These are phyloP conservation scores for Neurospora crassa DNA, from an alignment of 2,329 filamentous ascomycete genomes.

Conservation along the genomic window DNA sequence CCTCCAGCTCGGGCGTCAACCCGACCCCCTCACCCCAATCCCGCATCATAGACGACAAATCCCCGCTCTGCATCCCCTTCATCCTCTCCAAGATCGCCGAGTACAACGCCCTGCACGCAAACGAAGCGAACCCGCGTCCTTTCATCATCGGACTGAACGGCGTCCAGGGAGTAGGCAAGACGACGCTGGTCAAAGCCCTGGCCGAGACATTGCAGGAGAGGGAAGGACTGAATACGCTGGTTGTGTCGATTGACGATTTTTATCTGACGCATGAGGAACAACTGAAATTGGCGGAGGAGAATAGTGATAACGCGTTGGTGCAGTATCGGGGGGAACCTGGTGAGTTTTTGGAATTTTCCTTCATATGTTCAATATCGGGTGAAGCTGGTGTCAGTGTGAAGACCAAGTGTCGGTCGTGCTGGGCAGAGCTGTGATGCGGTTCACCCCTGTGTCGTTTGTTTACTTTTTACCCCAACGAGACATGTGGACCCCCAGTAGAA, in stretches of 20 bases:
- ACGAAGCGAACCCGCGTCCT: conserved; percentile 40
- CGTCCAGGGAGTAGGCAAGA: conserved; percentile 87
- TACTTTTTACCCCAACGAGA: background rate
- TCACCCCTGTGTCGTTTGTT: background rate
- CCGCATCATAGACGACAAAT: conserved; percentile 65
- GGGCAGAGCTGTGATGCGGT: background rate
- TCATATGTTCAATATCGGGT: no score
- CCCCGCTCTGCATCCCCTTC: conserved; percentile 67
- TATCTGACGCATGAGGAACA: conserved; percentile 70
- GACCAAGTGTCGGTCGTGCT: background rate
- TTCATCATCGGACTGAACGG: conserved; percentile 87
- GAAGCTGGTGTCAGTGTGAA: background rate
- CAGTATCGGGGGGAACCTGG: conserved; percentile 78
- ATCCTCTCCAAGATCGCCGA: conserved; percentile 47
- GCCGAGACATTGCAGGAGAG: conserved; percentile 46
- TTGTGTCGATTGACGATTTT: conserved; percentile 81
- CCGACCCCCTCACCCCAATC: conserved; percentile 13
- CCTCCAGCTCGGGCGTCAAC: conserved; percentile 16
- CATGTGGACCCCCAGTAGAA: background rate
- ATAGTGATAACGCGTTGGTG: conserved; percentile 65
- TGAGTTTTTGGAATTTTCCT: conserved; percentile 21
- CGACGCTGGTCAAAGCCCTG: conserved; percentile 67
- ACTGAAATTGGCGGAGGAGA: conserved; percentile 48
- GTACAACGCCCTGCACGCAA: conserved; percentile 28
- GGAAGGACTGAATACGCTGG: conserved; percentile 53